Evolutionary conservation across 768 basidiomycete species (phyloP), one percentile per base, ranked within the genome.

Genomic region (Steccherinum ochraceum): DNA sequence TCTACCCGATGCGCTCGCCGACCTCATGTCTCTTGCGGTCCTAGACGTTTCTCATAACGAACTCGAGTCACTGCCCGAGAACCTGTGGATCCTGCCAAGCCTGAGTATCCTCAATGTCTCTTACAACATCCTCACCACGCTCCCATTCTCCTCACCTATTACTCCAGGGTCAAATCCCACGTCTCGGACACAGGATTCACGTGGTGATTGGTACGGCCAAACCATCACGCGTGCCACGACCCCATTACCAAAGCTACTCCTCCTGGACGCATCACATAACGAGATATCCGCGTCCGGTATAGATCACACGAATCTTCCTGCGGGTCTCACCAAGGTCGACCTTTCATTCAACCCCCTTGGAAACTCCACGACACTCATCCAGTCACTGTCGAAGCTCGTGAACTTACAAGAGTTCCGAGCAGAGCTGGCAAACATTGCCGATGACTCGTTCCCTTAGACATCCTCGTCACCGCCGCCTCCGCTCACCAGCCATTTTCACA

Each of bases 21-120:
- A 92, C 65, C 69, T 93, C 44, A 78, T 79, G 0, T 73, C 75
- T 19, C 72, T 93, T 18, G 81, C 82, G 12, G 70, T 69, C 45
- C 69, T 92, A 54, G 87, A 93, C 66, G 67, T 93, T 26, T 90
- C 89, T 0, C 75, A 86, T 62, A 92, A 92, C 62, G 65, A 71
- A 3, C 71, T 93, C 25, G 75, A 75, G 0, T 67, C 76, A 3
- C 72, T 91, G 11, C 89, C 89, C 1, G 58, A 67, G 25, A 77
- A 81, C 57, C 58, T 89, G 24, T 90, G 83, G 57, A 71, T 84
- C 12, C 77, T 92, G 18, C 86, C 89, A 5, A 70, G 79, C 30
- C 75, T 92, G 26, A 73, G 79, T 3, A 72, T 65, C 23, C 72
- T 92, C 46, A 87, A 90, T 54, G 53, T 91, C 12, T 84, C 89